These are phyloP conservation scores for Rhizodiscina lignyota DNA, from an alignment of 495 filamentous ascomycete genomes.

Conservation along the genomic window DNA sequence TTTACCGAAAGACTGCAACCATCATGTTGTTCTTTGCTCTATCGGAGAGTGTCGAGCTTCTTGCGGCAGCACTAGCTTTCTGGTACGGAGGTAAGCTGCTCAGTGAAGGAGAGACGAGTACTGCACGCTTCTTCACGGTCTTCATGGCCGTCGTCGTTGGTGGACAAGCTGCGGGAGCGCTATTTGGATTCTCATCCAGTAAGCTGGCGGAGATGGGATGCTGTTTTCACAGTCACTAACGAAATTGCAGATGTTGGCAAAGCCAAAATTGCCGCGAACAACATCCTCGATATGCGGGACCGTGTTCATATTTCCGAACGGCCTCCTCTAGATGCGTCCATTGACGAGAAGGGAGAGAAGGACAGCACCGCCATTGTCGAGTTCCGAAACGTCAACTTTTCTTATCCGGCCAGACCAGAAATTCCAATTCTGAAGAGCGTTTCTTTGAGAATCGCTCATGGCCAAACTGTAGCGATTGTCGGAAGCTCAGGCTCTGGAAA, in stretches of 20 bases:
- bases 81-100: neutral
- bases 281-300: neutral
- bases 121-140: neutral
- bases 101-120: neutral
- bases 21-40: slow-evolving; percentile 8
- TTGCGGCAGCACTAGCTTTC: neutral
- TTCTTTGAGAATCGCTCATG: slow-evolving; percentile 38
- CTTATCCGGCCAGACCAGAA: slow-evolving; percentile 44
- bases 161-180: neutral
- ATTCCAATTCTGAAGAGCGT: slow-evolving; percentile 39
- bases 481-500: slow-evolving; percentile 40
- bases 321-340: too few relatives aligned
- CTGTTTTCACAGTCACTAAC: too few relatives aligned
- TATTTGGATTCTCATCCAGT: neutral
- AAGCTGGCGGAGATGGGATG: too few relatives aligned
- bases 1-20: too few relatives aligned
- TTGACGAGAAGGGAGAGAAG: neutral
- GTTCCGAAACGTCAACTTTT: slow-evolving; percentile 43
- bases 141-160: neutral
- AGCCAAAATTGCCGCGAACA: neutral
- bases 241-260: too few relatives aligned
- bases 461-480: slow-evolving; percentile 56
- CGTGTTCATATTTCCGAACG: neutral
- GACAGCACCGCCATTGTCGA: slow-evolving; percentile 37
- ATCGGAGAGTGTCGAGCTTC: neutral